These are phyloP conservation scores for Tolypocladium ovalisporum DNA, from an alignment of 2,329 filamentous ascomycete species.

Conservation along the genomic window DNA sequence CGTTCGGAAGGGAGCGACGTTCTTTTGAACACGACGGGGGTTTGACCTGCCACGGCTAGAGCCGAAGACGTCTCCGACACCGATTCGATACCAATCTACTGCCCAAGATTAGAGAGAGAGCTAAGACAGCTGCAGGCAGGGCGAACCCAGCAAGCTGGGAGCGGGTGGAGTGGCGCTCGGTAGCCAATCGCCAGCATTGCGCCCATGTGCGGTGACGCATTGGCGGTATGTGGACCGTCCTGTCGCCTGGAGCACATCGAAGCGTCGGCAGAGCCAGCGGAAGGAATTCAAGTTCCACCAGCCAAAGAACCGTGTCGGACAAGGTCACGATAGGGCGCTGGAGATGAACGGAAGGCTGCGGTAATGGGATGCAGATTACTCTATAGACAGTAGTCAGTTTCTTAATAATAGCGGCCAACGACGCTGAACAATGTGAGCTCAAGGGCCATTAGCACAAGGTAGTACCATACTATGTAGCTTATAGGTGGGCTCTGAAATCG, in stretches of 20 bases:
- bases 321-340: not conserved
- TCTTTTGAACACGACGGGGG: not conserved
- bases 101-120: not conserved
- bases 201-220: not conserved
- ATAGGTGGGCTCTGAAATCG: not conserved
- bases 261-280: not conserved
- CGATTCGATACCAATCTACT: not conserved
- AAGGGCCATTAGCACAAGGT: not conserved
- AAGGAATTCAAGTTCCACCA: too few species aligned
- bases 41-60: not conserved
- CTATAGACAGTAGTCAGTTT: not conserved
- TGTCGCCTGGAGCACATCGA: not conserved
- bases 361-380: not conserved
- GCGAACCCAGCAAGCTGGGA: constrained; percentile 1
- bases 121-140: not conserved
- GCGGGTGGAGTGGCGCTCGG: not conserved
- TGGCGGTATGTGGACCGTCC: not conserved
- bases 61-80: not conserved
- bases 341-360: not conserved
- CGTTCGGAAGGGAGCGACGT: not conserved
- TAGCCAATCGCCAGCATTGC: not conserved
- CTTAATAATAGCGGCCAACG: not conserved
- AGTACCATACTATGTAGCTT: too few species aligned
- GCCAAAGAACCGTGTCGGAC: not conserved
- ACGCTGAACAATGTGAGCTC: not conserved